These are phyloP conservation scores for Salvia rosmarinus DNA, from an alignment of 257 asterid genomes.

Conservation along the genomic window DNA sequence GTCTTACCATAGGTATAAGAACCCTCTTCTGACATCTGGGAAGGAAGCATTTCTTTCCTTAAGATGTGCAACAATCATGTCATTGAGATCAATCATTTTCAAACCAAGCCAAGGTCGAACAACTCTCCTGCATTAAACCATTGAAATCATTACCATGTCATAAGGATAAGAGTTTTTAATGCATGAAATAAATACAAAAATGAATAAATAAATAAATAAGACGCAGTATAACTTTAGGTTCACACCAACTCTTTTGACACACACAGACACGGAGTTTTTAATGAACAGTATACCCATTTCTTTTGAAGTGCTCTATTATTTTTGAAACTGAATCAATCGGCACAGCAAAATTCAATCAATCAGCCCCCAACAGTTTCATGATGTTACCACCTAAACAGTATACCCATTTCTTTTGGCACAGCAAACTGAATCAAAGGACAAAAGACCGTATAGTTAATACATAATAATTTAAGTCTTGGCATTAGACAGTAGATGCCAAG, in stretches of 20 bases:
- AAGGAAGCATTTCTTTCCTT: slow-evolving; percentile 72
- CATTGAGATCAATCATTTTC: slow-evolving; percentile 89
- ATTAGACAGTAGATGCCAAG: slow-evolving; percentile 6
- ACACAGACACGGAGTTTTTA: neutral
- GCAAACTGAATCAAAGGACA: slow-evolving; percentile 25
- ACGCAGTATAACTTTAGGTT: neutral
- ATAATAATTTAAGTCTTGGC: slow-evolving; percentile 19
- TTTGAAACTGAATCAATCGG: slow-evolving; percentile 77
- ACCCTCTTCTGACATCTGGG: slow-evolving; percentile 75
- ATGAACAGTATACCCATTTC: slow-evolving; percentile 56
- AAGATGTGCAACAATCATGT: slow-evolving; percentile 73
- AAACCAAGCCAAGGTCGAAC: slow-evolving; percentile 96
- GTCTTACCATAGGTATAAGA: slow-evolving; percentile 83
- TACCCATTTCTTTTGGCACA: no score
- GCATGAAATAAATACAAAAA: neutral
- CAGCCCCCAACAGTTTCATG: slow-evolving; percentile 82
- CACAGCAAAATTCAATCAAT: slow-evolving; percentile 82
- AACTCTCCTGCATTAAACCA: slow-evolving; percentile 70
- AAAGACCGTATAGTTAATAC: slow-evolving; percentile 20
- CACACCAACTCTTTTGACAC: neutral
- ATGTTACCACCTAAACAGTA: slow-evolving; percentile 81
- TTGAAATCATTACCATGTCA: slow-evolving; percentile 4
- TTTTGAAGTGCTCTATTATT: slow-evolving; percentile 76
- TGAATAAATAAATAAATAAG: neutral
- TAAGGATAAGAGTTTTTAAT: slow-evolving; percentile 2